These are phyloP conservation scores for Ulota crispa DNA, from an alignment of 225 moss, liverwort and hornwort species.

Conservation along the genomic window DNA sequence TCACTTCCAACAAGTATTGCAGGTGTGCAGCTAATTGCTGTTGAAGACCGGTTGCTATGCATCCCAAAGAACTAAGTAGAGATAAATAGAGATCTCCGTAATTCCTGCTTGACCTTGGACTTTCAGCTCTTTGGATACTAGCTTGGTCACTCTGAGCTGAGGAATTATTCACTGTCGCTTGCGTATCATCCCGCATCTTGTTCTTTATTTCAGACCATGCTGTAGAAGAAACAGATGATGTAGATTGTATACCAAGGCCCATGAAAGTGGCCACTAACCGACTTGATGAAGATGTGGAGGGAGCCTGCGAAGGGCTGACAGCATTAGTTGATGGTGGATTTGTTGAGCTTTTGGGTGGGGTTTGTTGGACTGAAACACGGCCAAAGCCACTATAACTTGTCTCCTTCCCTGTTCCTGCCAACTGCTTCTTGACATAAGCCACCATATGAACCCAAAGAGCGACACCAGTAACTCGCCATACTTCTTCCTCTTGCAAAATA, in stretches of 20 bases:
- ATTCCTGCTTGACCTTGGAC: constrained; percentile 51
- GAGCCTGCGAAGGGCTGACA: constrained; percentile 34
- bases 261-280: constrained; percentile 67
- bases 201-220: constrained; percentile 92
- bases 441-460: constrained; percentile 88
- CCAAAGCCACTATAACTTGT: constrained; percentile 78
- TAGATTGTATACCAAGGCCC: constrained; percentile 72
- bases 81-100: constrained; percentile 81
- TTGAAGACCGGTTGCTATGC: constrained; percentile 82
- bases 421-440: constrained; percentile 77
- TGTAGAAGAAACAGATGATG: constrained; percentile 58
- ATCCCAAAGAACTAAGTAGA: constrained; percentile 76
- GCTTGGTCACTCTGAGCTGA: constrained; percentile 30
- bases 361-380: constrained; percentile 67
- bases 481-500: constrained; percentile 65
- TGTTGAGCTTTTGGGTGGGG: constrained; percentile 41
- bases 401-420: constrained; percentile 81
- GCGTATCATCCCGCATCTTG: constrained; percentile 73
- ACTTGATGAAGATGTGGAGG: constrained; percentile 52
- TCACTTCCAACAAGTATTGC: constrained; percentile 45
- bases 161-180: constrained; percentile 29
- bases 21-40: constrained; percentile 87
- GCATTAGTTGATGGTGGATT: constrained; percentile 38
- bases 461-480: constrained; percentile 86
- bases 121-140: constrained; percentile 33